A percentile compares a stretch with the other conserved stretches of the same genome.
Evolutionary conservation across 2,329 filamentous ascomycete genomes (phyloP).

Genomic region (Verticillium klebahnii): DNA sequence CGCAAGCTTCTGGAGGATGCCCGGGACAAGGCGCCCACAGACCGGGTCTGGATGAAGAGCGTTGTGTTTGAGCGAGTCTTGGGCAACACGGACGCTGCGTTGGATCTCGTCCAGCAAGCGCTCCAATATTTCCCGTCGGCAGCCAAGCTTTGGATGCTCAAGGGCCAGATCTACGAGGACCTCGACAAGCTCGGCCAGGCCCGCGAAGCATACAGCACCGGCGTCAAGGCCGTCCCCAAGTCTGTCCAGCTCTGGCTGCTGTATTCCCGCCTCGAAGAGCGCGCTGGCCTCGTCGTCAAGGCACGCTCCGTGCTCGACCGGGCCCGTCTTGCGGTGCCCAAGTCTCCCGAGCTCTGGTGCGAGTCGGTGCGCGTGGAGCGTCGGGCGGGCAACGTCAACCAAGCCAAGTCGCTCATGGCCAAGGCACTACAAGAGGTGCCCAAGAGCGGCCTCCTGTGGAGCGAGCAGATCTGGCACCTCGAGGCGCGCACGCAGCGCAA

Average conservation of each 20-base stretch:
- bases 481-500: conserved; percentile 90
- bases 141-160: conserved; percentile 96
- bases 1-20: conserved; percentile 77
- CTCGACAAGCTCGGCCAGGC: conserved; percentile 77
- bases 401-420: conserved; percentile 91
- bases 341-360: conserved; percentile 79
- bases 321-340: conserved; percentile 81
- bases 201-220: conserved; percentile 82
- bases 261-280: conserved; percentile 83
- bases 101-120: conserved; percentile 83
- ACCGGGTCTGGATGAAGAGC: conserved; percentile 96
- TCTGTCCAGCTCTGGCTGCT: conserved; percentile 88
- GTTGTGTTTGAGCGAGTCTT: conserved; percentile 88
- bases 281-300: conserved; percentile 77
- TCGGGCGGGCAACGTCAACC: conserved; percentile 73
- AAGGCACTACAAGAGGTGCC: conserved; percentile 89
- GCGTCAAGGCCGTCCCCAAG: conserved; percentile 79
- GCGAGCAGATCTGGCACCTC: conserved; percentile 91
- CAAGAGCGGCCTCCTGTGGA: conserved; percentile 82
- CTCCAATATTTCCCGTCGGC: conserved; percentile 80
- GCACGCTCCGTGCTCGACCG: conserved; percentile 91
- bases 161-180: conserved; percentile 93
- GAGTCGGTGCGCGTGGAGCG: conserved; percentile 93
- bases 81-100: conserved; percentile 71
- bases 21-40: conserved; percentile 83